Base-by-base conservation (phyloP, 176 grass and related monocot genomes). In the Aegilops sharonensis region DNA sequence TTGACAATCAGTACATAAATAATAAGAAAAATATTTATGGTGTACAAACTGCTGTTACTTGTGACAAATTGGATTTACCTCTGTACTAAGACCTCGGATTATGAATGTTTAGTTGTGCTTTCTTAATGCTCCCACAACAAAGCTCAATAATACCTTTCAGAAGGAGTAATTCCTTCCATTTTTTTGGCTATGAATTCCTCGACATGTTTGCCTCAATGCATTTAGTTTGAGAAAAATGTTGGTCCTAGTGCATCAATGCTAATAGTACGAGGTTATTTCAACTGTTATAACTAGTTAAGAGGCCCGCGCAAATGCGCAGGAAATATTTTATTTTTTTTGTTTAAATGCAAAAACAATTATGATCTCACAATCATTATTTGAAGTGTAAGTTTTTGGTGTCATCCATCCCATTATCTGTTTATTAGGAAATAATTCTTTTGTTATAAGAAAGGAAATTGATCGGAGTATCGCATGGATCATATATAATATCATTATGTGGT, bases 161-260 rank as follows among this genome's bases (percentile, higher is more conserved):
- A 73, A 43, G 39, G 13, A 73, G 11, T 47, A 47, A 13, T 47
- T 47, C 11, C 43, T 47, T 47, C 11, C 43, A 47, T 47, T 12
- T 12, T 43, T 45, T 45, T 0, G 42, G 42, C 42, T 11, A 48
- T 15, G 47, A 13, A 48, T 48, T 48, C 12, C 3, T 48, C 47
- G 1, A 48, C 47, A 14, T 48, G 47, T 48, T 48, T 48, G 11
- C 68, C 68, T 21, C n/a, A 71, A 73, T 5, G 70, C 21, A 47
- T 47, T 74, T 47, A 47, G 39, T 74, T 74, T 74, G 71, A 74
- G 71, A 42, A 74, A 74, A 12, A 74, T 23, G 40, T 27, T 47
- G 40, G 6, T 27, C 47, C 47, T 15, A 50, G 47, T 50, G 13
- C 13, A 50, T 50, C 14, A 50, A 50, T 15, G 47, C 23, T 73